Base-by-base conservation (phyloP, 2,329 filamentous ascomycete species). In the Tricladium varicosporioides region DNA sequence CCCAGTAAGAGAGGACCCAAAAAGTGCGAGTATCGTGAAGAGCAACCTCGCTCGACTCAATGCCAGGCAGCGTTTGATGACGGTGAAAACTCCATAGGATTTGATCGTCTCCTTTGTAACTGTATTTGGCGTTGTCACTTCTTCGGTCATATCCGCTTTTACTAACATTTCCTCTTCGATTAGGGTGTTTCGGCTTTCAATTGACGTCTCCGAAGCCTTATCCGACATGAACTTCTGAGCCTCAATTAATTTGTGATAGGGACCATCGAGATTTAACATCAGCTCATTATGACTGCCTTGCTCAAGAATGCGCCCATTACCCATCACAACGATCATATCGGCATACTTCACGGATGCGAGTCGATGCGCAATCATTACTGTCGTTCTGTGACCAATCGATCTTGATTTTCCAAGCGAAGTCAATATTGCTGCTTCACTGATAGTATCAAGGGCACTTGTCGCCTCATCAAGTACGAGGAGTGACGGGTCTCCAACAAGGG, bases 401-500 rank as follows among this genome's bases (percentile, higher is more conserved):
- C 63, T 51, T 33, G 67, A 60, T 15, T 66, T 65, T 10, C 69
- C 67, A 14, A 75, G 62, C 0, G 71, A 69, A 65, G 57, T 66
- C 63, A 83, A 79, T 45, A 86, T 84, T 4, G 77, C 74, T 46
- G 73, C 74, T 64, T 86, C 84, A 48, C 78, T 83, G 1, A 76
- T 75, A 13, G 82, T 83, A 65, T 87, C 84, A 0, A 87, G 72
- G 1, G 83, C 78, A 1, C 81, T 78, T 1, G 84, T 87, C 1
- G 83, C 83, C 65, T 87, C 84, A 46, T 87, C 84, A 1, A 86
- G 72, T 10, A 87, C 74, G 2, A 86, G 72, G 8, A 87, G 79
- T 50, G 74, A 74, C 1, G 83, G 83, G 47, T 85, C 75, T 2
- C 78, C 74, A 31, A 86, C 77, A 13, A 87, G 70, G 15, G 80